phyloP scores from a whole-genome alignment of 805 yeast genomes.

The Priceomyces castillae region DNA sequence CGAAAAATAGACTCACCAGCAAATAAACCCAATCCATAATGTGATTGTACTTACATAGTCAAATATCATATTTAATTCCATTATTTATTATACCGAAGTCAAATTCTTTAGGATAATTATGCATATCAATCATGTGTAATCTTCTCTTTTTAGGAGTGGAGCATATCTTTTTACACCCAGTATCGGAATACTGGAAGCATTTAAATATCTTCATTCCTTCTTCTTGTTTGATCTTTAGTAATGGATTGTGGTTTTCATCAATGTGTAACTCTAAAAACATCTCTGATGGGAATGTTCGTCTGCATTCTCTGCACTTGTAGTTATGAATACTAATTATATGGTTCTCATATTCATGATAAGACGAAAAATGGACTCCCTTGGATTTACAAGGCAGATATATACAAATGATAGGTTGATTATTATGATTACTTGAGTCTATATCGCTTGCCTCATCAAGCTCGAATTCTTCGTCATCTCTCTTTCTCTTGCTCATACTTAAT shows the following conservation, averaged over 20 bases:
- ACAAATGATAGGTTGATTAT: constrained; percentile 5
- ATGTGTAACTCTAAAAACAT: constrained; percentile 46
- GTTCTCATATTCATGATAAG: constrained; percentile 19
- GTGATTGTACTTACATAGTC: background rate
- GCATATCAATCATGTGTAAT: constrained; percentile 49
- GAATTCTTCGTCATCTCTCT: background rate
- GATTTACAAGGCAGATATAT: constrained; percentile 9
- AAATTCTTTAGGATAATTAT: constrained; percentile 44
- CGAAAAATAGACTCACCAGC: constrained; percentile 31
- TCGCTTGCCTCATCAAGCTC: background rate
- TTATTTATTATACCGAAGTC: constrained; percentile 27
- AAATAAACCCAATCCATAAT: too few species aligned
- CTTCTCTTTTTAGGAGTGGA: constrained; percentile 38
- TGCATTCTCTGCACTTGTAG: constrained; percentile 37
- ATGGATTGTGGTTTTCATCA: constrained; percentile 53
- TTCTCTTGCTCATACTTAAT: constrained; percentile 1
- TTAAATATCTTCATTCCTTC: constrained; percentile 39
- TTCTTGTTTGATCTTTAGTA: constrained; percentile 32
- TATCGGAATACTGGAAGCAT: constrained; percentile 36
- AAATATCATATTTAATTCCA: constrained; percentile 17
- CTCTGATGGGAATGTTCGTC: constrained; percentile 42
- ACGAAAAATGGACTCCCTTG: constrained; percentile 4
- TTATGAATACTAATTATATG: constrained; percentile 26
- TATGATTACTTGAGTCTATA: background rate
- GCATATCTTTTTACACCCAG: constrained; percentile 40